Evolutionary conservation across 1,139 yeast genomes (phyloP), one percentile per base, ranked within the genome.

Genomic region (Nakaseomyces glabratus): DNA sequence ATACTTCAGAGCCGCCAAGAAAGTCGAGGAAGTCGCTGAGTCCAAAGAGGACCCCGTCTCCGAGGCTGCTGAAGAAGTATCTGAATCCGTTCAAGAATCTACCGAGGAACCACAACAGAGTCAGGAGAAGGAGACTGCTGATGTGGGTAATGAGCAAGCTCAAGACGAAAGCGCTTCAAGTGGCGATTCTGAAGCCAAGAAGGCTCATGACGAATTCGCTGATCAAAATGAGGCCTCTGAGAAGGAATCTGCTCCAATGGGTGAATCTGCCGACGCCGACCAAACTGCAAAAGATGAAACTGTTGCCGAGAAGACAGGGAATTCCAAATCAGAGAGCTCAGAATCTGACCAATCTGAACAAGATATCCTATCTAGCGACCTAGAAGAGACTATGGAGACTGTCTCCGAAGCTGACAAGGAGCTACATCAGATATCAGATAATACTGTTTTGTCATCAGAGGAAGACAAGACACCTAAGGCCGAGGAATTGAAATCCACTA

Each of bases 341-440:
- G 12, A 6, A 12, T 4, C 26, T 24, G 26, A 31, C 12, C 28
- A 23, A 13, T 31, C 34, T 10, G 20, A 20, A 10, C 30, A 32
- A 6, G 30, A 26, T 18, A 15, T 26, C 21, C 12, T 26, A 10
- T 26, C 30, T n/a, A 26, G 30, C 13, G 30, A 26, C 10, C 18
- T 26, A 11, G 30, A 26, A n/a, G 30, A 26, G 13, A 21, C 18
- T 4, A 26, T 26, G 30, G 30, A 26, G 15, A n/a, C 30, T 5
- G 30, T 26, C 8, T 17, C 21, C 2, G 30, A 26, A 8, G 10
- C 30, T 17, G 30, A 26, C 12, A 26, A 26, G 21, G 30, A 26
- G 10, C 17, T 17, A 14, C 11, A 17, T 11, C 30, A 26, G 10
- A n/a, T 26, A 18, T 6, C 7, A 3, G 21, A 17, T 12, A n/a